These are phyloP conservation scores for Fusarium pilosicola DNA, from an alignment of 2,329 filamentous ascomycete genomes.

Conservation along the genomic window DNA sequence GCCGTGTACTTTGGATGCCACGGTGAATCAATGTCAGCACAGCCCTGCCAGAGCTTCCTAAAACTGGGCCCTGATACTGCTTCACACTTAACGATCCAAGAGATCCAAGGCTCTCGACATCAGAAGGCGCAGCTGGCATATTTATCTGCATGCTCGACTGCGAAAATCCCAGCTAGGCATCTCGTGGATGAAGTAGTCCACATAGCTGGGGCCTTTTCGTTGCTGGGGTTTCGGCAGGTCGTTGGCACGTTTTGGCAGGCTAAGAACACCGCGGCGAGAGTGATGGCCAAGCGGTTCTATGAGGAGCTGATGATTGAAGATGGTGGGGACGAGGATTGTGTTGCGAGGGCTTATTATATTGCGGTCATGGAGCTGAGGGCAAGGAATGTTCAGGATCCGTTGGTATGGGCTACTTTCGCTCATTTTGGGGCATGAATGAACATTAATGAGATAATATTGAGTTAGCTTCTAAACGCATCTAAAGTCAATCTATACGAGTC, in stretches of 20 bases:
- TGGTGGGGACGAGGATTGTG: accelerated
- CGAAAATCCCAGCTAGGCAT: accelerated
- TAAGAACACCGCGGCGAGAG: accelerated
- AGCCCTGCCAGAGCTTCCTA: accelerated
- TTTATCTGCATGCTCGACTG: accelerated
- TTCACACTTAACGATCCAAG: accelerated
- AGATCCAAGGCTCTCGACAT: neutral
- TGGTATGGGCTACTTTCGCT: neutral
- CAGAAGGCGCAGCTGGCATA: neutral
- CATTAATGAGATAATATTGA: no score
- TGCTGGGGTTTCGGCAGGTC: accelerated
- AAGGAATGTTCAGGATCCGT: accelerated
- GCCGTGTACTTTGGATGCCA: neutral
- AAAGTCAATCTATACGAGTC: neutral
- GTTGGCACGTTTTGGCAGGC: neutral
- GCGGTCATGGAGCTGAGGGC: neutral
- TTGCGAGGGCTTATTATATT: neutral
- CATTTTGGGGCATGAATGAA: neutral
- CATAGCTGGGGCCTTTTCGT: accelerated
- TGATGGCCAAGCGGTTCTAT: accelerated
- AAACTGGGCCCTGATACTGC: accelerated
- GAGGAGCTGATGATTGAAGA: neutral
- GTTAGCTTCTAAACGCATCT: neutral
- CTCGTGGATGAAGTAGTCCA: accelerated
- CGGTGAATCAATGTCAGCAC: accelerated